These are phyloP conservation scores for Tetrapisispora namnaoensis DNA, from an alignment of 805 yeast genomes.

Conservation along the genomic window DNA sequence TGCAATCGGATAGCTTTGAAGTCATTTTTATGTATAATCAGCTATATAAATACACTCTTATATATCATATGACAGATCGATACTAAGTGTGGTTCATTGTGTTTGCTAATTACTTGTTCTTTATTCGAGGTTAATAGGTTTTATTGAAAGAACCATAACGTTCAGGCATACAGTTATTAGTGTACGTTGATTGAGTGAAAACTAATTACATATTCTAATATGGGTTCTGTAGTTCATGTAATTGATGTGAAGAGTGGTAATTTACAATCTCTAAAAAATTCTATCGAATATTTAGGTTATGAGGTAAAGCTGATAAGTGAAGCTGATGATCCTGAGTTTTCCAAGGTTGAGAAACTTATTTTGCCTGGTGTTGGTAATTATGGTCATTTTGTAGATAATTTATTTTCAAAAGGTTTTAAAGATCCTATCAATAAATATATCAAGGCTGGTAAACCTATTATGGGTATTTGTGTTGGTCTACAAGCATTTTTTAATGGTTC, in stretches of 20 bases:
- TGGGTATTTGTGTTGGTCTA: slow-evolving; percentile 97
- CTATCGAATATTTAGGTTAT: slow-evolving; percentile 71
- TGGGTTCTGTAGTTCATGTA: slow-evolving; percentile 37
- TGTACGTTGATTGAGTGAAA: too few relatives aligned
- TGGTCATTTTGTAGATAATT: slow-evolving; percentile 80
- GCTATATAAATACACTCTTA: too few relatives aligned
- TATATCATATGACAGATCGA: too few relatives aligned
- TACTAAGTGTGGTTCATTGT: too few relatives aligned
- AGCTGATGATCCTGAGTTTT: slow-evolving; percentile 42
- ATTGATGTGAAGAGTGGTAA: slow-evolving; percentile 95
- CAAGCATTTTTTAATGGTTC: slow-evolving; percentile 74
- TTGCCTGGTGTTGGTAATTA: slow-evolving; percentile 97
- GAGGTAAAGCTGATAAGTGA: slow-evolving; percentile 50
- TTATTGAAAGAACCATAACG: too few relatives aligned
- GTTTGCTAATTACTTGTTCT: too few relatives aligned
- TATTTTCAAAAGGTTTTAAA: slow-evolving; percentile 51
- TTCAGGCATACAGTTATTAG: too few relatives aligned
- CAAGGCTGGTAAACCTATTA: slow-evolving; percentile 67
- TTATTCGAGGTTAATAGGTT: too few relatives aligned
- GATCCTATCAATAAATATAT: slow-evolving; percentile 61
- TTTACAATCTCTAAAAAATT: slow-evolving; percentile 78
- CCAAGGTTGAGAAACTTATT: slow-evolving; percentile 46
- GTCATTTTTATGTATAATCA: too few relatives aligned
- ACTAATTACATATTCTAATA: neutral
- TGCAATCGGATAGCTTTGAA: too few relatives aligned